Evolutionary conservation across 345 rosid genomes (phyloP), one percentile per base, ranked within the genome.

Genomic region (Hypericum androsaemum): DNA sequence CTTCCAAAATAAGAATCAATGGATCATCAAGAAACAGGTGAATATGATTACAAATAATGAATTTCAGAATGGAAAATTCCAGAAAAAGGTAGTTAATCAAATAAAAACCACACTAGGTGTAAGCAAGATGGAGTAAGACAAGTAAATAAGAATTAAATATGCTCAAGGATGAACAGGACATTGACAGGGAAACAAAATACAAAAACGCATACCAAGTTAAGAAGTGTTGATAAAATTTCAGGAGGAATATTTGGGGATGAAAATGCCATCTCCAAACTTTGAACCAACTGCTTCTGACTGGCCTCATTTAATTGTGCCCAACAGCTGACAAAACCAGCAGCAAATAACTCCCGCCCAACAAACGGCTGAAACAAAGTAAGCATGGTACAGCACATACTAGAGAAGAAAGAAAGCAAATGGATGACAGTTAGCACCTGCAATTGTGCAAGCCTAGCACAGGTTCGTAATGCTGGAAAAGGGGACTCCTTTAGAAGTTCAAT

Each of bases 271-370:
- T 92, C 98, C 73, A 92, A 67, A 74, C 88, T 88, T 59, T 74
- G 80, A 66, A 92, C 98, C 64, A 92, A 62, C 66, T 88, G 95
- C 65, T 77, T 83, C 75, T 88, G 98, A 71, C 95, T 85, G 63
- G 77, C 50, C 63, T 85, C 98, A 54, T 72, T 80, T 57, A 92
- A 80, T 67, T 88, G 83, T 47, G 85, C 79, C 98, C 98, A 92
- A 76, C 97, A 92, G 76, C 98, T 92, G 67, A 92, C 98, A 75
- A 92, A 92, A 65, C 98, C 96, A 66, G 98, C 98, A 50, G 98
- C 94, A 72, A 92, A 92, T 78, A 92, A 73, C 79, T 88, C 97
- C 61, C 98, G 81, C 54, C 98, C 98, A 61, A 85, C 86, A 59
- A 80, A 75, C 71, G 98, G 98, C 98, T 92, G 86, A 22, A 22